Base-by-base conservation (phyloP, 768 basidiomycete species). In the Amanita fuliginea region DNA sequence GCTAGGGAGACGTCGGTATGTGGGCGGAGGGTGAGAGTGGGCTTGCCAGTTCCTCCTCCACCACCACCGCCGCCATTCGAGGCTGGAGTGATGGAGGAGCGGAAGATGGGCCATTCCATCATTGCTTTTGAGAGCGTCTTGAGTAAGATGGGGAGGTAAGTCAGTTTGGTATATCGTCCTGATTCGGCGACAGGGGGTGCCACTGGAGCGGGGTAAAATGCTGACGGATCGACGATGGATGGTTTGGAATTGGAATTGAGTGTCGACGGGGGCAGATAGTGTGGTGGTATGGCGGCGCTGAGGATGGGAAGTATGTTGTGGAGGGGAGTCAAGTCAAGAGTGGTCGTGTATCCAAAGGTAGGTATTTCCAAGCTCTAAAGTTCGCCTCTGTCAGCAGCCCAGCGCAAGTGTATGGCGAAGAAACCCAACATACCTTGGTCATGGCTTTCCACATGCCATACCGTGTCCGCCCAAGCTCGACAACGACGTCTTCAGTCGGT, bases 401-500 rank as follows among this genome's bases (percentile, higher is more conserved):
- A 2, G 5, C 30, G 16, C 30, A 24, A n/a, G 21, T 19, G 34
- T 51, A 9, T 47, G 33, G 26, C 49, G 0, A 18, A 42, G 18
- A 46, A 21, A 34, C 16, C 37, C 16, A 54, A 67, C 4, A n/a
- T 22, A 82, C 87, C 77, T 86, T 87, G 8, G 72, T 76, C 90
- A 93, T 93, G 2, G 87, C 84, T 56, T 86, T 87, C 82, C 80
- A 93, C 90, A 93, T 94, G 8, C 80, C 81, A 59, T 80, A 77
- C 47, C 90, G 70, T 11, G 86, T 89, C 54, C 87, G 69, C 4
- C 80, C 81, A 21, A 93, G 71, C 46, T 87, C 86, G 2, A 90
- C 76, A 2, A 83, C 67, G 8, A 74, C 65, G 51, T 87, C 84
- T 35, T 72, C 55, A 14, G 52, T 57, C 37, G 6, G 34, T 16